phyloP scores from a whole-genome alignment of 345 rosid species.

The Lepidium aucheri region DNA sequence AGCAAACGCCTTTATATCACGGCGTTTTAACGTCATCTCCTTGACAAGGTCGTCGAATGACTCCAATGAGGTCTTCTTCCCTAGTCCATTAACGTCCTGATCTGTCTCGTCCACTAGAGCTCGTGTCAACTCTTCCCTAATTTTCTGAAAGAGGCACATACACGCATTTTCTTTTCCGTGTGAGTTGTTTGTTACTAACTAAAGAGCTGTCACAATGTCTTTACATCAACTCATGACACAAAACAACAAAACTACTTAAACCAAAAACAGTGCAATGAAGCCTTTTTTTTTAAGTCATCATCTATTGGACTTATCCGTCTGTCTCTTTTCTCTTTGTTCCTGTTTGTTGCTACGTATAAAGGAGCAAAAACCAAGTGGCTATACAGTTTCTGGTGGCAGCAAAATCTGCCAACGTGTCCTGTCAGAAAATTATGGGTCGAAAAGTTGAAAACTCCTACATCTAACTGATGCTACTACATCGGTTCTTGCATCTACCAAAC shows the following conservation, averaged over 20 bases:
- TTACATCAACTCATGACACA: slow-evolving; percentile 29
- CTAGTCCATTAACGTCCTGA: slow-evolving; percentile 27
- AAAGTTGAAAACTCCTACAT: slow-evolving; percentile 3
- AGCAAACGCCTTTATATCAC: slow-evolving; percentile 72
- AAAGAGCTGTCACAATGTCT: slow-evolving; percentile 20
- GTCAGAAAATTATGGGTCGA: slow-evolving; percentile 17
- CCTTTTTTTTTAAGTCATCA: slow-evolving; percentile 11
- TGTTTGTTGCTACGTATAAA: slow-evolving; percentile 10
- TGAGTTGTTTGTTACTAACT: slow-evolving; percentile 27
- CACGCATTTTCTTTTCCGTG: slow-evolving; percentile 4
- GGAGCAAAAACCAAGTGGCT: slow-evolving; percentile 19
- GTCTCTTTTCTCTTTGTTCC: slow-evolving; percentile 25
- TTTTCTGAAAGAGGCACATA: slow-evolving; percentile 42
- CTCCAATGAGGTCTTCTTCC: slow-evolving; percentile 35
- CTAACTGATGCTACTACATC: neutral
- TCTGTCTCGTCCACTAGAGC: slow-evolving; percentile 64
- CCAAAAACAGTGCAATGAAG: slow-evolving; percentile 2
- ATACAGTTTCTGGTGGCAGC: slow-evolving; percentile 6
- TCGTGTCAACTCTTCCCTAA: slow-evolving; percentile 68
- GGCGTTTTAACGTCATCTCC: slow-evolving; percentile 50
- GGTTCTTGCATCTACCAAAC: slow-evolving; percentile 5
- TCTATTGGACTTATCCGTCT: slow-evolving; percentile 22
- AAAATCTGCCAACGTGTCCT: slow-evolving; percentile 16
- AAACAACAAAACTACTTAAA: slow-evolving; percentile 8
- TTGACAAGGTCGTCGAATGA: slow-evolving; percentile 71